Evolutionary conservation across 257 asterid genomes (phyloP).

Genomic region (Asclepias syriaca): DNA sequence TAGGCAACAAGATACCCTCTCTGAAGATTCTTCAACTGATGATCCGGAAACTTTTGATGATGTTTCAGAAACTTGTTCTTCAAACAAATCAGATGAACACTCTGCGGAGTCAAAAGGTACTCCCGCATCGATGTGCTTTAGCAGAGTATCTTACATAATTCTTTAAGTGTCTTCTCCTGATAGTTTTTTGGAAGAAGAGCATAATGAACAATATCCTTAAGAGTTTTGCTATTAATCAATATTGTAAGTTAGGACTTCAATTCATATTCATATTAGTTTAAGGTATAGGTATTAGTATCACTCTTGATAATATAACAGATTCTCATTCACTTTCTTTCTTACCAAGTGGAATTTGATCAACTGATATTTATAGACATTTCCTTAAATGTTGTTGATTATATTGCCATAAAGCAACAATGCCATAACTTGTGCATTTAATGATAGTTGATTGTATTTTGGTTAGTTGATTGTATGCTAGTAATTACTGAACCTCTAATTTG

Average conservation of each 20-base stretch:
- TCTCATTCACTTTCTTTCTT: not conserved
- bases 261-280: not conserved
- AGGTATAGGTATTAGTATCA: not conserved
- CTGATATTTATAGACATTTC: not conserved
- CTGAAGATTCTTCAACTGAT: slow-evolving; percentile 28
- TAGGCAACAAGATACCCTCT: slow-evolving; percentile 31
- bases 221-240: not conserved
- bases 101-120: slow-evolving; percentile 32
- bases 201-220: not conserved
- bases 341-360: not conserved
- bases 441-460: not conserved
- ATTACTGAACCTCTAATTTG: not conserved
- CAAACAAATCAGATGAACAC: slow-evolving; percentile 24
- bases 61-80: slow-evolving; percentile 27
- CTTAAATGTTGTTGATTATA: not conserved
- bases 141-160: not conserved
- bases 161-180: not conserved
- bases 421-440: not conserved
- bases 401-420: not conserved
- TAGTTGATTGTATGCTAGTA: not conserved
- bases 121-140: not conserved
- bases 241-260: not conserved
- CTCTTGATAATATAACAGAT: not conserved
- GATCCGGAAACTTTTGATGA: slow-evolving; percentile 21
- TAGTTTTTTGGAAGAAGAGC: not conserved